phyloP scores from a whole-genome alignment of 108 stramenopile species.

The Asterionellopsis glacialis region DNA sequence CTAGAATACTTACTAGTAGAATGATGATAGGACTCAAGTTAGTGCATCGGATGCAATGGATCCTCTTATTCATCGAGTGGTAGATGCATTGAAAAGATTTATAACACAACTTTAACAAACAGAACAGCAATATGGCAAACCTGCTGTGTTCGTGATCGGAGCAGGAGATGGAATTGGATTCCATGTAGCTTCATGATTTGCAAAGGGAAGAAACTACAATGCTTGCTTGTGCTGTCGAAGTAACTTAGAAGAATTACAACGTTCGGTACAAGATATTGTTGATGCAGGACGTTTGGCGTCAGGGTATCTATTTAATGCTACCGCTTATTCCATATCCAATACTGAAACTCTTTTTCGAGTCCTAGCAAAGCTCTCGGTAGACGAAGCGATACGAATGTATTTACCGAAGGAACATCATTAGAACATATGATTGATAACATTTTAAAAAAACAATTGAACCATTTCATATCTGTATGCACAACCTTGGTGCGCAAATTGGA shows the following conservation, averaged over 20 bases:
- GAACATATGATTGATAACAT: constrained; percentile 1
- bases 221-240: neutral
- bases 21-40: too few relatives aligned
- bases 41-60: too few relatives aligned
- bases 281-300: neutral
- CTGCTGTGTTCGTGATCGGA: too few relatives aligned
- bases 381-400: too few relatives aligned
- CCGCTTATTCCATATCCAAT: neutral
- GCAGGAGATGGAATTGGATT: too few relatives aligned
- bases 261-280: neutral
- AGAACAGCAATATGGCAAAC: too few relatives aligned
- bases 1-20: too few relatives aligned
- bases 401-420: neutral
- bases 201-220: neutral
- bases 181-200: neutral
- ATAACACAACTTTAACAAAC: too few relatives aligned
- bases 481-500: constrained; percentile 1
- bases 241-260: neutral
- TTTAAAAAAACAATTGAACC: neutral
- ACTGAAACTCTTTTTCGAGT: too few relatives aligned
- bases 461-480: neutral
- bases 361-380: too few relatives aligned
- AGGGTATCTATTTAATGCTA: neutral
- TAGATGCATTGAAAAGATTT: too few relatives aligned
- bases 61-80: too few relatives aligned